phyloP scores from a whole-genome alignment of 257 asterid species.

The Galeopsis tetrahit region DNA sequence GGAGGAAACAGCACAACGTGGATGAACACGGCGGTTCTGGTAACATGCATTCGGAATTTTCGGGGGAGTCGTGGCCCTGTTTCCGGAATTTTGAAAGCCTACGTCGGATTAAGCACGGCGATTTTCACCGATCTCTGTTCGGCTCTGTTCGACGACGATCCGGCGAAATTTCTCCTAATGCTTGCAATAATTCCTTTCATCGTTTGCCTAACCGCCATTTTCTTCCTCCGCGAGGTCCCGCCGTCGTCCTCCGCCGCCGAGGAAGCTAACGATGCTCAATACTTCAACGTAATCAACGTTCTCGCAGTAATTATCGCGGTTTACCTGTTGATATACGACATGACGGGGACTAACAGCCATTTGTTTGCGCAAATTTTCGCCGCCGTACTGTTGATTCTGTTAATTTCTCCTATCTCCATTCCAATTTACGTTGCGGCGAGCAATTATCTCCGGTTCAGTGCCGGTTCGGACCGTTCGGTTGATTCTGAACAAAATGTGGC shows the following conservation, averaged over 20 bases:
- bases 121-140: slow-evolving; percentile 89
- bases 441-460: slow-evolving; percentile 38
- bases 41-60: slow-evolving; percentile 85
- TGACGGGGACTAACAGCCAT: slow-evolving; percentile 59
- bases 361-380: slow-evolving; percentile 63
- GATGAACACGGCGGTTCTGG: slow-evolving; percentile 96
- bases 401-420: slow-evolving; percentile 64
- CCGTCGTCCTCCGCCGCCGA: slow-evolving; percentile 66
- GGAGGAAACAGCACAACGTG: slow-evolving; percentile 97
- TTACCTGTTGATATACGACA: slow-evolving; percentile 66
- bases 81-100: slow-evolving; percentile 87
- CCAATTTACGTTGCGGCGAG: slow-evolving; percentile 57
- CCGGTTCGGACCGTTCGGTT: not conserved
- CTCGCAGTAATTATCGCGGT: slow-evolving; percentile 70
- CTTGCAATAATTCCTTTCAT: slow-evolving; percentile 65
- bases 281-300: slow-evolving; percentile 67
- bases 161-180: slow-evolving; percentile 73
- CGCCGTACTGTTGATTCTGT: slow-evolving; percentile 55
- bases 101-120: slow-evolving; percentile 85
- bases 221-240: slow-evolving; percentile 87
- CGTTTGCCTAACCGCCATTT: slow-evolving; percentile 70
- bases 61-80: slow-evolving; percentile 81
- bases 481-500: slow-evolving; percentile 46
- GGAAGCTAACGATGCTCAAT: slow-evolving; percentile 58
- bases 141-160: slow-evolving; percentile 81